These are phyloP conservation scores for Saccharomycopsis phalli DNA, from an alignment of 1,139 yeast species.

Conservation along the genomic window DNA sequence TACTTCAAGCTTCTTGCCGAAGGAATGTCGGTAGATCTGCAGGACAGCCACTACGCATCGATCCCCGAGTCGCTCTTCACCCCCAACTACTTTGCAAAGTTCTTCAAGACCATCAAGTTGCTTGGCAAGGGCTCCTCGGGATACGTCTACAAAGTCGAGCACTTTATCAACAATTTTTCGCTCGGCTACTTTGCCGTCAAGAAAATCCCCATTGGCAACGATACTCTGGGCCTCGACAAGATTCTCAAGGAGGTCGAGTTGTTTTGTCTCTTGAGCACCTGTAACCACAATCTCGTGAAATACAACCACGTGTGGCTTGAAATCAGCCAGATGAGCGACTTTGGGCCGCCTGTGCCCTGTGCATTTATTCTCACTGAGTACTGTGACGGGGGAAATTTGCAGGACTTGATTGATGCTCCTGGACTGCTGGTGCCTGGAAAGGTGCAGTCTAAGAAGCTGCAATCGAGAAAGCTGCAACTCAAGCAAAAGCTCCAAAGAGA, in stretches of 20 bases:
- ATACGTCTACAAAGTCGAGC: slow-evolving; percentile 75
- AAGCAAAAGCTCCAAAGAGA: slow-evolving; percentile 5
- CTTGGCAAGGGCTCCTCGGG: slow-evolving; percentile 83
- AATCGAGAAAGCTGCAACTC: too few species aligned
- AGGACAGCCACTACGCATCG: slow-evolving; percentile 14
- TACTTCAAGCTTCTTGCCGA: slow-evolving; percentile 24
- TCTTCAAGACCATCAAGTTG: slow-evolving; percentile 44
- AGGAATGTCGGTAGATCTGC: background rate
- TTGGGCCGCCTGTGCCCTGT: slow-evolving; percentile 63
- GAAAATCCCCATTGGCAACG: slow-evolving; percentile 75
- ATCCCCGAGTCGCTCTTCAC: slow-evolving; percentile 44
- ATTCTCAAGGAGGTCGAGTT: slow-evolving; percentile 74
- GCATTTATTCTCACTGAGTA: slow-evolving; percentile 79
- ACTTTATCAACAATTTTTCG: slow-evolving; percentile 58
- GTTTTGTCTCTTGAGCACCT: slow-evolving; percentile 34
- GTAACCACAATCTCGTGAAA: slow-evolving; percentile 59
- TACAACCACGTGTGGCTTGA: slow-evolving; percentile 94
- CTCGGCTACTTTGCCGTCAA: slow-evolving; percentile 79
- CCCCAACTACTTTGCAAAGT: slow-evolving; percentile 66
- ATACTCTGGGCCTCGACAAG: slow-evolving; percentile 54
- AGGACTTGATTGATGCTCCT: slow-evolving; percentile 50
- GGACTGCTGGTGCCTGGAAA: too few species aligned
- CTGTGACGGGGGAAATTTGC: slow-evolving; percentile 82
- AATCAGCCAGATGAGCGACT: slow-evolving; percentile 49
- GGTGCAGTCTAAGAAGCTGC: too few species aligned